phyloP scores from a whole-genome alignment of 2,329 filamentous ascomycete genomes.

The Neoscytalidium dimidiatum region DNA sequence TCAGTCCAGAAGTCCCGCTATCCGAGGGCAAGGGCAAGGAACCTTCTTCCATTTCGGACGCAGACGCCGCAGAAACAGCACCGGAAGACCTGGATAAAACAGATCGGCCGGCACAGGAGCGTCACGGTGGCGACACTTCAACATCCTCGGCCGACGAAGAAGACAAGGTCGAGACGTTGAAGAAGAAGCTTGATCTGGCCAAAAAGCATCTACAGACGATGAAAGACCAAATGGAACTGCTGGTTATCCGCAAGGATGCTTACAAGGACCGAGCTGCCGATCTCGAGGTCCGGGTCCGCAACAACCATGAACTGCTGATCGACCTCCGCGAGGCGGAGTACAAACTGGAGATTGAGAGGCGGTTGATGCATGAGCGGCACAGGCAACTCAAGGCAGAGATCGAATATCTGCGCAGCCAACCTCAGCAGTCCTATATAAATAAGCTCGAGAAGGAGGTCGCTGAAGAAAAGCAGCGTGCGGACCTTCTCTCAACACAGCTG shows the following conservation, averaged over 20 bases:
- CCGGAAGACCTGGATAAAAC: not conserved
- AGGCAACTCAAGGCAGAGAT: slow-evolving; percentile 5
- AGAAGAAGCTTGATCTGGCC: slow-evolving; percentile 32
- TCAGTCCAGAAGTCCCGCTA: not conserved
- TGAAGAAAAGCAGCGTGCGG: not conserved
- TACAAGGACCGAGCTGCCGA: slow-evolving; percentile 19
- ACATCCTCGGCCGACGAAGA: not conserved
- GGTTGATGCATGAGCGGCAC: not conserved
- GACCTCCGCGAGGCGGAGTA: slow-evolving; percentile 17
- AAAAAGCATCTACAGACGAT: slow-evolving; percentile 24
- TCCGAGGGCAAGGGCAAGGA: not conserved
- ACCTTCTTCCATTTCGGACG: not conserved
- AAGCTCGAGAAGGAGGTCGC: slow-evolving; percentile 26
- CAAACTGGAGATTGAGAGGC: slow-evolving; percentile 12
- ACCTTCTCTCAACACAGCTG: not conserved
- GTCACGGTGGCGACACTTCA: not conserved
- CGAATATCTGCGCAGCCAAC: slow-evolving; percentile 19
- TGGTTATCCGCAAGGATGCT: slow-evolving; percentile 10
- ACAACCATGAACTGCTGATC: slow-evolving; percentile 9
- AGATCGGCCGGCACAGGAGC: not conserved
- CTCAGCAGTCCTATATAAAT: slow-evolving; percentile 28
- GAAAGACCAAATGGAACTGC: slow-evolving; percentile 14
- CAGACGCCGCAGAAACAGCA: not conserved
- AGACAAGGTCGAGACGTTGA: slow-evolving; percentile 21
- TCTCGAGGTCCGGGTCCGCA: slow-evolving; percentile 6